Evolutionary conservation across 345 rosid species (phyloP), one percentile per base, ranked within the genome.

Genomic region (Euphorbia pulcherrima): DNA sequence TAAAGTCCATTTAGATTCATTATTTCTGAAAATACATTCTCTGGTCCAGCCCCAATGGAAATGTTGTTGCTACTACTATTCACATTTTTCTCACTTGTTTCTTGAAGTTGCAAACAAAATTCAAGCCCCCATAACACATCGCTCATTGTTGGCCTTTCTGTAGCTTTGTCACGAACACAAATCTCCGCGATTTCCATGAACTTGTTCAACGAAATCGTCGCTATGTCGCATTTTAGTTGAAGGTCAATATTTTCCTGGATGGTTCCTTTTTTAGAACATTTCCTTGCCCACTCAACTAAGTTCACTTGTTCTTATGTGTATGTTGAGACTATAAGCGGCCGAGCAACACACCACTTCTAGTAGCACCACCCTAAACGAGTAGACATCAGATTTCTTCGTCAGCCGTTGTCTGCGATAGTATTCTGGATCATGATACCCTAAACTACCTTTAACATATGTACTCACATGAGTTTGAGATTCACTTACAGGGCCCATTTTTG

Each of bases 341-440:
- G 65, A 10, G n/a, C 80, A 84, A 11, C 87, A 83, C 18, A 86
- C 12, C 9, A 80, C 84, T 60, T 88, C 94, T 14, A 77, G 75
- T 60, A 86, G 39, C 56, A 86, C 89, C 23, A 84, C 82, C 3
- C 88, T 89, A 10, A 86, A 88, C 1, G 89, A 88, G 66, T 88
- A 88, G 46, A 86, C 89, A 69, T 88, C 94, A 0, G 89, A 84
- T 76, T 86, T 86, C 8, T 84, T 88, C 0, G 89, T 86, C 11
- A 88, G 60, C 29, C 67, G 65, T 53, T 83, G 83, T 28, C 75
- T 81, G 24, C 85, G 81, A 11, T 23, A 75, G 58, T 84, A 84
- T 60, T 88, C 90, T 0, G 90, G 90, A 29, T 88, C 90, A 59
- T 84, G 58, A 57, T 86, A 85, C 2, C 90, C 83, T 1, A 83